Evolutionary conservation across 148 eudicot genomes (phyloP), one percentile per base, ranked within the genome.

Genomic region (Camellia granthamiana): DNA sequence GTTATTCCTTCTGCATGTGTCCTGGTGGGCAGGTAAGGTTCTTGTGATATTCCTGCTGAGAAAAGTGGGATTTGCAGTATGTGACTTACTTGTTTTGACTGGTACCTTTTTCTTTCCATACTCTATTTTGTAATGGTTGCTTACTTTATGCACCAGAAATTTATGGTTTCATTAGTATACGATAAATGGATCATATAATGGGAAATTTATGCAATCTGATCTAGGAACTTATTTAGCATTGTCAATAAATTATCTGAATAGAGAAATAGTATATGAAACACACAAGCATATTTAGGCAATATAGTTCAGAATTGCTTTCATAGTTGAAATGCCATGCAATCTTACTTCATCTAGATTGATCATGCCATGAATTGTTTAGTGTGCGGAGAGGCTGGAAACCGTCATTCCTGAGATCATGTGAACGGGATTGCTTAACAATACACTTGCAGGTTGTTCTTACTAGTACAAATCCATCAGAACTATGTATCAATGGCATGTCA

Each of bases 1-100:
- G 99, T 81, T 96, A 96, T 84, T 96, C 99, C 42, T 96, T 96
- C 77, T 96, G 99, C 92, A 96, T 96, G 99, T 96, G 99, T 82
- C 99, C 99, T 64, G 99, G 99, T 75, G 98, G 99, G 75, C 99
- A 96, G 99, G 99, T 92, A 90, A 19, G 43, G 49, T 72, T 70
- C 64, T 78, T 47, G 19, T 38, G 51, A 63, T 10, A 63, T 70
- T 18, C 15, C 71, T 38, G 64, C 30, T 62, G 7, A 15, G 77
- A 14, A 43, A 73, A 51, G 15, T 42, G 8, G 51, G 0, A 10
- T 10, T 41, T 15, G 51, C 15, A 63, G 64, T 51, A 18, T 74
- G 6, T 63, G 13, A 47, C 4, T 51, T 51, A 61, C 49, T 51
- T 64, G 38, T 12, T 15, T 65, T 77, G 42, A 63, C 58, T 21